Conservation (phyloP, 148 eudicot species). For the Cornus kousa region DNA sequence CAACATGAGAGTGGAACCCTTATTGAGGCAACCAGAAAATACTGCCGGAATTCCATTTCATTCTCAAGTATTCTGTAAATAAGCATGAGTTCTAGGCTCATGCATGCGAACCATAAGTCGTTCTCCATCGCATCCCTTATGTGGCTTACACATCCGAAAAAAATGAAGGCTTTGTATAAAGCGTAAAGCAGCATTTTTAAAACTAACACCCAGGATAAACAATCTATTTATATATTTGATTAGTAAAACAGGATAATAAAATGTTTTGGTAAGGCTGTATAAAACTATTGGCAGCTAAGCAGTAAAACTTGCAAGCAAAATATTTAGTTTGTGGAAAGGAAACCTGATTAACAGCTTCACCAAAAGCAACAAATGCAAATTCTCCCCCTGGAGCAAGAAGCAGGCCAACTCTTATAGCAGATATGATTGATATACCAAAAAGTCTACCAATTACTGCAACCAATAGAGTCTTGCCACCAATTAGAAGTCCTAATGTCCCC, state of each 20-base stretch:
- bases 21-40: no score
- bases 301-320: constrained; percentile 5
- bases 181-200: neutral
- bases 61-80: no score
- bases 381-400: constrained; percentile 99
- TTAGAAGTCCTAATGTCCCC: constrained; percentile 71
- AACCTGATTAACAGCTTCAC: constrained; percentile 99
- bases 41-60: no score
- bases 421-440: constrained; percentile 80
- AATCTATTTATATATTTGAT: no score
- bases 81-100: no score
- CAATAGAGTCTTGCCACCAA: constrained; percentile 83
- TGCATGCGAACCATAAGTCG: no score
- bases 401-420: constrained; percentile 90
- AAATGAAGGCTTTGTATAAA: neutral
- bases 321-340: constrained; percentile 9
- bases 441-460: constrained; percentile 77
- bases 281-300: neutral
- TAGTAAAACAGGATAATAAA: no score
- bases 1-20: no score
- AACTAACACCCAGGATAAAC: neutral
- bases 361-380: constrained; percentile 98
- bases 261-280: neutral
- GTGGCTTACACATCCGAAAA: neutral
- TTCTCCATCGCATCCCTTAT: neutral